Percentiles rank a stretch among this genome's conserved stretches.
Evolutionary conservation across 2,329 filamentous ascomycete genomes (phyloP).

Genomic region (Tolypocladium amazonense): DNA sequence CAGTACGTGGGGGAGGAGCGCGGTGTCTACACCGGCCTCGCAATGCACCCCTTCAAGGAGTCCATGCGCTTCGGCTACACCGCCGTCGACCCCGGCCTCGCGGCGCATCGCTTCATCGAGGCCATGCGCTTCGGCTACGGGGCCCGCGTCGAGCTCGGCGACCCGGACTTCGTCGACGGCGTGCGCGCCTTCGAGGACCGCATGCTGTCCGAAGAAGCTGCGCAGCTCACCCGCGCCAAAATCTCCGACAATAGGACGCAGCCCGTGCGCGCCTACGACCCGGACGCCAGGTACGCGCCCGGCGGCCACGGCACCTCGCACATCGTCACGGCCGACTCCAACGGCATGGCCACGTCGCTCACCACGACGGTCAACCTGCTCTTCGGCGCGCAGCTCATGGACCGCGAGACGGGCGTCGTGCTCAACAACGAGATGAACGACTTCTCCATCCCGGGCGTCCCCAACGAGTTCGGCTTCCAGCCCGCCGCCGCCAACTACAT

Average conservation of each 20-base stretch:
- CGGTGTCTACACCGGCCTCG: conserved; percentile 52
- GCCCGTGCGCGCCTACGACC: conserved; percentile 65
- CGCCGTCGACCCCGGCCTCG: conserved; percentile 49
- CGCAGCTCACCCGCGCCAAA: conserved; percentile 46
- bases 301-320: conserved; percentile 67
- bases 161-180: conserved; percentile 62
- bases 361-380: conserved; percentile 85
- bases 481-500: conserved; percentile 76
- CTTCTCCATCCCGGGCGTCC: conserved; percentile 70
- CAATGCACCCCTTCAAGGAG: conserved; percentile 75
- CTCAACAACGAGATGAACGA: conserved; percentile 67
- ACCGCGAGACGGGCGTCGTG: conserved; percentile 73
- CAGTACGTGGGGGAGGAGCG: conserved; percentile 61
- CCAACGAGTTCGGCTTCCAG: conserved; percentile 77
- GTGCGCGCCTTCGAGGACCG: conserved; percentile 52
- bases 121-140: conserved; percentile 86
- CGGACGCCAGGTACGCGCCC: conserved; percentile 51
- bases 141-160: conserved; percentile 66
- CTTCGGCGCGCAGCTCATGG: conserved; percentile 71
- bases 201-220: conserved; percentile 55
- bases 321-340: conserved; percentile 58
- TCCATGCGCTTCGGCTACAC: conserved; percentile 86
- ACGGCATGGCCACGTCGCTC: conserved; percentile 66
- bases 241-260: conserved; percentile 67
- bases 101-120: conserved; percentile 75